Percentiles rank a stretch among this genome's conserved stretches.
Evolutionary conservation across 2,329 filamentous ascomycete species (phyloP).

Genomic region (Alternaria sp.): DNA sequence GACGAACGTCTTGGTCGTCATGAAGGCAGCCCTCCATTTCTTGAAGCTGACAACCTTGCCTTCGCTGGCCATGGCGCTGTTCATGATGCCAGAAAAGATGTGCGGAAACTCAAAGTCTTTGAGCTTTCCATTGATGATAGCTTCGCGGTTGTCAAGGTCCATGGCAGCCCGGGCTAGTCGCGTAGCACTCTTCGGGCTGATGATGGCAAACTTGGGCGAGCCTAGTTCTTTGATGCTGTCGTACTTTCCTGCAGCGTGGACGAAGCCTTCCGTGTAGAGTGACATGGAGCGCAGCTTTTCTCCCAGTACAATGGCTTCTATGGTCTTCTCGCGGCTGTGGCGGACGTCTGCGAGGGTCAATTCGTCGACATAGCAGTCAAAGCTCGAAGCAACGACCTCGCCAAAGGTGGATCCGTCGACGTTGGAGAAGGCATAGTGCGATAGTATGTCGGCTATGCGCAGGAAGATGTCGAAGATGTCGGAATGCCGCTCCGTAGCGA

Average conservation of each 20-base stretch:
- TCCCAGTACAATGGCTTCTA: slow-evolving; percentile 87
- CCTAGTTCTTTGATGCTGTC: slow-evolving; percentile 74
- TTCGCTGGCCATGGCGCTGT: slow-evolving; percentile 79
- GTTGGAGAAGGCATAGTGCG: slow-evolving; percentile 68
- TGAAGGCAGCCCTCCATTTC: slow-evolving; percentile 79
- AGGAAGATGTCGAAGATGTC: slow-evolving; percentile 69
- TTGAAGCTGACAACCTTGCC: slow-evolving; percentile 83
- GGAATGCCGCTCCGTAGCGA: slow-evolving; percentile 64
- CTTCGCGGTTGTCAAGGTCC: slow-evolving; percentile 77
- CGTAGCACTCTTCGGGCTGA: slow-evolving; percentile 76
- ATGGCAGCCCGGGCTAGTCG: slow-evolving; percentile 83
- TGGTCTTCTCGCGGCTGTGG: slow-evolving; percentile 82
- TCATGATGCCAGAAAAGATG: slow-evolving; percentile 86
- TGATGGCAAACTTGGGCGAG: slow-evolving; percentile 72
- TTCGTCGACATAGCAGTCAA: slow-evolving; percentile 79
- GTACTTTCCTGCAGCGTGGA: slow-evolving; percentile 87
- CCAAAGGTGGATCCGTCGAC: slow-evolving; percentile 70
- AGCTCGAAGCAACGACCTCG: slow-evolving; percentile 69
- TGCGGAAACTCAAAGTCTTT: slow-evolving; percentile 91
- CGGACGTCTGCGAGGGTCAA: slow-evolving; percentile 80
- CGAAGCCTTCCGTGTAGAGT: slow-evolving; percentile 90
- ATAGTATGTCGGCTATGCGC: slow-evolving; percentile 65
- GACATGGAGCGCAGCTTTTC: slow-evolving; percentile 83
- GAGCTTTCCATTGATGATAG: slow-evolving; percentile 75
- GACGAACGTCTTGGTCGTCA: slow-evolving; percentile 76